Percentiles rank a stretch among this genome's conserved stretches.
Evolutionary conservation across 345 rosid species (phyloP).

Genomic region (Syzygium aqueum): DNA sequence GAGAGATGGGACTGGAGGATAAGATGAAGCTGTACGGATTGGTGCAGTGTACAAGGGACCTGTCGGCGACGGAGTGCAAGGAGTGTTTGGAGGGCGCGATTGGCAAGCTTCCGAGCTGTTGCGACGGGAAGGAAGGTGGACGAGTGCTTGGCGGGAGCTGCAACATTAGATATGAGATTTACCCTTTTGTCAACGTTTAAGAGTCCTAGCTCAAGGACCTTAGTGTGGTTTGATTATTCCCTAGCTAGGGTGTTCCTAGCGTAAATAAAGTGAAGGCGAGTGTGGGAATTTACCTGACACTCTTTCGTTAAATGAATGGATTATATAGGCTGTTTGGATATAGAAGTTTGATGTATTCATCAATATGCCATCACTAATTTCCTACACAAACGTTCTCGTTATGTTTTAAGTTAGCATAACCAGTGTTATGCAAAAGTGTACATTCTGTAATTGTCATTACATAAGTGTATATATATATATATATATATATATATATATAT

Average conservation of each 20-base stretch:
- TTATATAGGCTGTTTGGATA: not conserved
- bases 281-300: not conserved
- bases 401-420: too few species aligned
- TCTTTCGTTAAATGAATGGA: not conserved
- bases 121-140: conserved; percentile 64
- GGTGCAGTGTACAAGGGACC: conserved; percentile 35
- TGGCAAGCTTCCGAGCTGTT: conserved; percentile 42
- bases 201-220: not conserved
- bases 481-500: too few species aligned
- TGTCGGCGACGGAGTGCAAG: conserved; percentile 31
- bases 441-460: too few species aligned
- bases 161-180: conserved; percentile 55
- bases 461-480: too few species aligned
- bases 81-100: conserved; percentile 39
- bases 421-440: too few species aligned
- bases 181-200: conserved; percentile 34
- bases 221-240: not conserved
- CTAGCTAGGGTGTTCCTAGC: not conserved
- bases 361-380: not conserved
- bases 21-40: conserved; percentile 24
- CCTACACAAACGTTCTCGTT: not conserved
- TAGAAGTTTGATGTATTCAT: not conserved
- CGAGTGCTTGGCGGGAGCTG: conserved; percentile 51
- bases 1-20: conserved; percentile 4
- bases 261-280: not conserved